A percentile compares a stretch with the other conserved stretches of the same genome.
Conservation (phyloP, 176 grass and related monocot species). For the Typha latifolia region DNA sequence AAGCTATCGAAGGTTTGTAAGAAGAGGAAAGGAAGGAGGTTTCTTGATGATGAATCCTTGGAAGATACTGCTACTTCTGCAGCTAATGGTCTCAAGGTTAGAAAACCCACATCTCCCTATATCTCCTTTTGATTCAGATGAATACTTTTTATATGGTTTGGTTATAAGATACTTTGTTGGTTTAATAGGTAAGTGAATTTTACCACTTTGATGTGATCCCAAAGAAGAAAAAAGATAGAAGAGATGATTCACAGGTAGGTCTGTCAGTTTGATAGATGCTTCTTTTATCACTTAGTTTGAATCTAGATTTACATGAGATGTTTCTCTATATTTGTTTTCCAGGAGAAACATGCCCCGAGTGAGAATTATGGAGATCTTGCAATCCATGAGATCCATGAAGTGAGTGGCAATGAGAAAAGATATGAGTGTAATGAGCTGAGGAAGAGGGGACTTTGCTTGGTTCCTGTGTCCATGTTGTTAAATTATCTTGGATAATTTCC, state of each 20-base stretch:
- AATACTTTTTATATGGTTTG: background rate
- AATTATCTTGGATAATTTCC: background rate
- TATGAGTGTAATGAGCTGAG: constrained; percentile 47
- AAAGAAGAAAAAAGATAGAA: background rate
- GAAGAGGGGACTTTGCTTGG: constrained; percentile 69
- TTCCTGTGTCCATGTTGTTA: constrained; percentile 71
- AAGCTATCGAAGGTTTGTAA: background rate
- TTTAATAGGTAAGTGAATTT: background rate
- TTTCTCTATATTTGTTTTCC: no score
- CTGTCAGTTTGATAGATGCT: background rate
- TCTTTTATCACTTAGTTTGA: background rate
- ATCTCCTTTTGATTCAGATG: background rate
- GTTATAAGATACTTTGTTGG: background rate
- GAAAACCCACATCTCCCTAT: no score
- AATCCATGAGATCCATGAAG: background rate
- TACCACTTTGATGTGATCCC: background rate
- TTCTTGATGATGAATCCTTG: constrained; percentile 25
- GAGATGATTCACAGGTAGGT: background rate
- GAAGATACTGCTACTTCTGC: constrained; percentile 43
- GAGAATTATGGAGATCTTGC: background rate
- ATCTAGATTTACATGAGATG: background rate
- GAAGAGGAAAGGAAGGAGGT: constrained; percentile 8
- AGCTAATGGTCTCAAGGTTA: constrained; percentile 25
- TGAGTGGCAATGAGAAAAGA: background rate
- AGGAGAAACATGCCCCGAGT: no score